These are phyloP conservation scores for Fusarium anguioides DNA, from an alignment of 2,329 filamentous ascomycete genomes.

Conservation along the genomic window DNA sequence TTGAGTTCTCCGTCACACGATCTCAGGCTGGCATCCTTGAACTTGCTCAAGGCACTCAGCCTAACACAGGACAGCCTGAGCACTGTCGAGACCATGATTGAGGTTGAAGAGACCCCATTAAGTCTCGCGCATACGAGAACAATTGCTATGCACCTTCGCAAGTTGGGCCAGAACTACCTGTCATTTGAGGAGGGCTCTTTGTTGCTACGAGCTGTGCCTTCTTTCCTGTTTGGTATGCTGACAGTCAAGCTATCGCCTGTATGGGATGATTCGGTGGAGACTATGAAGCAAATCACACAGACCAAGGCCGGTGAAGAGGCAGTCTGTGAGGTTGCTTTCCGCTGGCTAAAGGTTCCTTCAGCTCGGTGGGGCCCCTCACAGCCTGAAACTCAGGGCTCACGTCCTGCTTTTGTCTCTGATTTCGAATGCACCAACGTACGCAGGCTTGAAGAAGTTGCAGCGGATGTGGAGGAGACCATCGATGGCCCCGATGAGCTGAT, in stretches of 20 bases:
- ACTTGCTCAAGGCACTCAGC: conserved; percentile 72
- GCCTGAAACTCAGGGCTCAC: conserved; percentile 49
- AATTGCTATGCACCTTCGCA: conserved; percentile 87
- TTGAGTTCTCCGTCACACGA: conserved; percentile 80
- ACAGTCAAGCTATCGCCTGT: conserved; percentile 86
- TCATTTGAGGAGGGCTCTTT: conserved; percentile 69
- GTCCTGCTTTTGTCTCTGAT: conserved; percentile 66
- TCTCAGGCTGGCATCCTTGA: conserved; percentile 77
- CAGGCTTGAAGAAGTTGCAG: conserved; percentile 64
- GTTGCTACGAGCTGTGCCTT: conserved; percentile 78
- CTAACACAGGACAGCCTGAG: conserved; percentile 39
- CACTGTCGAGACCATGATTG: conserved; percentile 68
- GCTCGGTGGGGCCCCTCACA: conserved; percentile 62
- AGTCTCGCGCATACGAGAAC: conserved; percentile 79
- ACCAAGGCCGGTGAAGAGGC: conserved; percentile 77
- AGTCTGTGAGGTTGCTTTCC: conserved; percentile 77
- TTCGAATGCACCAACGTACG: conserved; percentile 87
- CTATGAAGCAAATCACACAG: conserved; percentile 79
- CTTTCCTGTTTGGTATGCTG: conserved; percentile 89
- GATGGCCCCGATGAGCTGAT: conserved; percentile 68
- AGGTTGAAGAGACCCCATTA: conserved; percentile 84
- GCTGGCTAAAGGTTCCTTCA: conserved; percentile 76
- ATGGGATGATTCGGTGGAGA: conserved; percentile 85
- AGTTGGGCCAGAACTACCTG: conserved; percentile 74
- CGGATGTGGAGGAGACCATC: conserved; percentile 63